Base-by-base conservation (phyloP, 176 grass and related monocot genomes). In the Cymbopogon citratus region DNA sequence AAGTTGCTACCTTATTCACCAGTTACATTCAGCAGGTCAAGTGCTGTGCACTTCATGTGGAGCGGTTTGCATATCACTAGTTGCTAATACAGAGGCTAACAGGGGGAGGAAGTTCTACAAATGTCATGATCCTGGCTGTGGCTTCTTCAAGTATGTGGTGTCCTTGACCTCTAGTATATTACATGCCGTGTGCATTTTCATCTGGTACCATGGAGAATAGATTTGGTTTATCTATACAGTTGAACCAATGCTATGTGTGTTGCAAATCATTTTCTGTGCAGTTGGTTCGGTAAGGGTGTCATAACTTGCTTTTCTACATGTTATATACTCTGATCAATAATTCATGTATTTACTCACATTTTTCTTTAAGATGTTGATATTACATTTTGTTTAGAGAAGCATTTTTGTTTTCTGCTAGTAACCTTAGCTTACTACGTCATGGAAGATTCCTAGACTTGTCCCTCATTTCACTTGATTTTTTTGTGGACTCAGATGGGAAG, bases 41-140 rank as follows among this genome's bases (percentile, higher is more conserved):
- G 86, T 94, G 14, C 70, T 85, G 5, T 98, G 95, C 51, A 82
- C 77, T 46, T 86, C 89, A 71, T 94, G 95, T 65, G 88, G 92
- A 57, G 85, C 68, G 56, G 54, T 84, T 74, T 95, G 88, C 64
- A 76, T 90, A 84, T 69, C 54, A 15, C 81, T 82, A 83, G 91
- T 78, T 28, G 92, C 95, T 68, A 95, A 93, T 83, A 98, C 92
- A 73, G 90, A 94, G 70, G 90, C 79, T 82, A 98, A 95, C 73
- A 84, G 88, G 65, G 95, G 95, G 38, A 94, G 95, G 84, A 93
- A 83, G 74, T 98, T 98, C 82, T 95, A 95, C 57, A 93, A 90
- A 81, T 98, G 95, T 35, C 88, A 72, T 86, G 71, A 90, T 68
- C 48, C 77, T 72, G 86, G 80, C 65, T 95, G 95, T 70, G 64